Base-by-base conservation (phyloP, 2,329 filamentous ascomycete genomes). In the Xylariaceae sp. region DNA sequence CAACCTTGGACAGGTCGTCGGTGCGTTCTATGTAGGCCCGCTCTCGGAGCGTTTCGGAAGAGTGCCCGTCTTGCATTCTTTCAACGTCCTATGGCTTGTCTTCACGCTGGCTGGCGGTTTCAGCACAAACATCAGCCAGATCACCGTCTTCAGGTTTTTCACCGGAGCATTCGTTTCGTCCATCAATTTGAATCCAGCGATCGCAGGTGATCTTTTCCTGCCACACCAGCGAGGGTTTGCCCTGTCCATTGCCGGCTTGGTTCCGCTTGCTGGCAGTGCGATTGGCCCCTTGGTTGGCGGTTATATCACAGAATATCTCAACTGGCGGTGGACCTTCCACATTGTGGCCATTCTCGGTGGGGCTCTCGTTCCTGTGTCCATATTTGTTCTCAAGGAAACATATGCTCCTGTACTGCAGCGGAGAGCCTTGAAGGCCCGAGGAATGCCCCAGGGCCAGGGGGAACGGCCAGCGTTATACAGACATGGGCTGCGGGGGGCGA, bases 21-120 rank as follows among this genome's bases (percentile, higher is more conserved):
- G 19, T 9, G 36, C 45, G 14, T 41, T 47, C 15, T 47, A 47
- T 17, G 36, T 47, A 38, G 45, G 45, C 17, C 45, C 45, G 18
- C 39, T 47, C 32, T 47, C 45, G 6, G 45, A 47, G 45, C 45
- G 45, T n/a, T 41, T 47, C 38, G 45, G 45, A 14, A 27, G 44
- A 35, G 15, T 45, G 11, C 44, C 44, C 6, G 44, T 45, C 14
- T 45, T 14, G 11, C 44, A 45, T 35, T 39, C 22, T 15, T 45
- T 39, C 11, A 45, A 45, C 17, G 44, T 19, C n/a, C 27, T 47
- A 42, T 47, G 36, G 33, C 33, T 45, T 14, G 27, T 45, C 33
- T 45, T 45, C 35, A 45, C 44, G 11, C 15, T 39, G 9, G 36
- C 38, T 4, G 38, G 36, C 11, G 45, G 45, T 15, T 47, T 47